phyloP scores from a whole-genome alignment of 2,329 filamentous ascomycete species.

The Neurospora sp. region DNA sequence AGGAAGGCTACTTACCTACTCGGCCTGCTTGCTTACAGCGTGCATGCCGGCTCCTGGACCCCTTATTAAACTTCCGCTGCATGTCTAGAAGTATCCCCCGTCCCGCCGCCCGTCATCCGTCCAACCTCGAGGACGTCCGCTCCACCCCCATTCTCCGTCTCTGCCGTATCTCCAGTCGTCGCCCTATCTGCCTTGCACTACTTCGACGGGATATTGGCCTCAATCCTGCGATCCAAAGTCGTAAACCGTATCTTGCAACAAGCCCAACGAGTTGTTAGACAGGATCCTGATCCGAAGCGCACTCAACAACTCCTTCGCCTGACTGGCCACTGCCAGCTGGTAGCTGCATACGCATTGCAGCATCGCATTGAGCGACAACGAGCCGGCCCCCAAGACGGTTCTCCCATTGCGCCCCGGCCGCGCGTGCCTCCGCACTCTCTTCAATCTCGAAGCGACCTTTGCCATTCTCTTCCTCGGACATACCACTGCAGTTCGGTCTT shows the following conservation, averaged over 20 bases:
- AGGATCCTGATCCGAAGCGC: not conserved
- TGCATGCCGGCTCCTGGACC: not conserved
- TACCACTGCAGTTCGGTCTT: not conserved
- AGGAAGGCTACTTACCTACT: not conserved
- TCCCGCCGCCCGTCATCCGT: not conserved
- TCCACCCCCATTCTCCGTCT: not conserved
- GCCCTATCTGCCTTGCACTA: not conserved
- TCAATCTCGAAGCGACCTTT: not conserved
- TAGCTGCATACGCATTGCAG: not conserved
- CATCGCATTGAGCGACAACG: not conserved
- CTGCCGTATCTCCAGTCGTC: not conserved
- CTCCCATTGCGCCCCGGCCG: not conserved
- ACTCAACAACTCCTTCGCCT: not conserved
- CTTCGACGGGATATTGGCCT: not conserved
- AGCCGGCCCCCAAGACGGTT: not conserved
- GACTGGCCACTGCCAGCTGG: not conserved
- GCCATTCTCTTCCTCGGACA: not conserved
- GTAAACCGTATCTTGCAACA: not conserved
- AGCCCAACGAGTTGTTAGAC: not conserved
- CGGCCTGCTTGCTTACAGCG: not conserved
- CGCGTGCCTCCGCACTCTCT: not conserved
- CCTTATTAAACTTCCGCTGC: not conserved
- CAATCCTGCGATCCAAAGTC: not conserved
- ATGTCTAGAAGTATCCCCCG: not conserved
- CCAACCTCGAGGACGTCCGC: not conserved